Evolutionary conservation across 371 early-diverging fungal species (phyloP).

Genomic region (Mortierella sp.): DNA sequence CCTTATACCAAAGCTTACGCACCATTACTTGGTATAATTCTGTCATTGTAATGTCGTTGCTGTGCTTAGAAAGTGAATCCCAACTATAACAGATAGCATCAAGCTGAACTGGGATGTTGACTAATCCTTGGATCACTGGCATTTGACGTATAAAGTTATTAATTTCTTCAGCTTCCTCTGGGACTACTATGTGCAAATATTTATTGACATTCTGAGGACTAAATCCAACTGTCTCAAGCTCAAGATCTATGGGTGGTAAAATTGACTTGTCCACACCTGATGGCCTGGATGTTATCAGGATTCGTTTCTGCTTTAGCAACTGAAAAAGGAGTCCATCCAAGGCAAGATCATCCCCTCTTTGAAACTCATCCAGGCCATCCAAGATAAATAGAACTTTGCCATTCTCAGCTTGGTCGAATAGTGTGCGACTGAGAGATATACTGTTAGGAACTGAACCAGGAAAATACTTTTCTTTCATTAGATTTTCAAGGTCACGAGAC

Average conservation of each 20-base stretch:
- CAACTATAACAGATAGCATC: constrained; percentile 31
- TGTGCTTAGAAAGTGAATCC: constrained; percentile 18
- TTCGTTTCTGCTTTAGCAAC: constrained; percentile 5
- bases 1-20: constrained; percentile 26
- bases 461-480: constrained; percentile 14
- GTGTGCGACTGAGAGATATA: constrained; percentile 1
- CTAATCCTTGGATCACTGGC: constrained; percentile 16
- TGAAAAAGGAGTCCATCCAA: not conserved
- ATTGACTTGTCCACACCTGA: constrained; percentile 7
- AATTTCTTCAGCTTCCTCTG: constrained; percentile 11
- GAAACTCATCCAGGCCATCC: constrained; percentile 29
- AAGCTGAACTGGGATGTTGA: no score
- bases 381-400: constrained; percentile 27
- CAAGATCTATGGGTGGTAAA: constrained; percentile 20
- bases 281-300: constrained; percentile 30
- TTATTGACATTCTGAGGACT: constrained; percentile 23
- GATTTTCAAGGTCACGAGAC: constrained; percentile 11
- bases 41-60: constrained; percentile 11
- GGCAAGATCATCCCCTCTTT: not conserved
- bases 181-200: constrained; percentile 9
- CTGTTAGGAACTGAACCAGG: not conserved
- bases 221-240: constrained; percentile 32
- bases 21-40: constrained; percentile 19
- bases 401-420: not conserved
- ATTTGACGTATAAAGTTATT: constrained; percentile 26